Conservation (phyloP, 768 basidiomycete species). For the Lactarius vividus region DNA sequence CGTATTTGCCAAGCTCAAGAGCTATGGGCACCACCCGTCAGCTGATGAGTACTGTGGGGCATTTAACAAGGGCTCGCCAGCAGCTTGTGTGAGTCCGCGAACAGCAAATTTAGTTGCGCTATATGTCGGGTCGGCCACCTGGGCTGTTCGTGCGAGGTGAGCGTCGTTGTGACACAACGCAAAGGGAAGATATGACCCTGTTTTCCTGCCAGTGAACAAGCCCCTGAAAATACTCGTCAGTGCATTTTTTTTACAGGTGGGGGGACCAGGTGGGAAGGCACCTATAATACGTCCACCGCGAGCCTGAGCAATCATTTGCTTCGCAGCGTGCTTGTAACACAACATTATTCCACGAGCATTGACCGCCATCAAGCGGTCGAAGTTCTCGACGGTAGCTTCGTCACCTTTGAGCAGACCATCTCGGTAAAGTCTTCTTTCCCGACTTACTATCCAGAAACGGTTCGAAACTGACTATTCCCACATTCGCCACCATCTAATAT, state of each 20-base stretch:
- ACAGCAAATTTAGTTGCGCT: conserved; percentile 30
- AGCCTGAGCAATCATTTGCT: conserved; percentile 31
- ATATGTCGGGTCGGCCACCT: conserved; percentile 10
- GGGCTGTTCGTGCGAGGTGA: neutral
- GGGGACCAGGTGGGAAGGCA: neutral
- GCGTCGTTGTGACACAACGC: neutral
- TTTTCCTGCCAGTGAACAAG: conserved; percentile 20
- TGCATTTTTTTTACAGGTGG: neutral
- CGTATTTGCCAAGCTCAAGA: conserved; percentile 22
- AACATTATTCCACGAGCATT: conserved; percentile 26
- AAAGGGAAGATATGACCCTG: conserved; percentile 8
- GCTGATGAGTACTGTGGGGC: too few species aligned
- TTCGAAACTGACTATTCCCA: conserved; percentile 2
- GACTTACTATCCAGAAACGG: conserved; percentile 8
- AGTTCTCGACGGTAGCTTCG: conserved; percentile 14
- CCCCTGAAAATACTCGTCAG: conserved; percentile 8
- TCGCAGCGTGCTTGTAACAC: conserved; percentile 31
- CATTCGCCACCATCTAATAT: conserved; percentile 27
- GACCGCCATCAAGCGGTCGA: conserved; percentile 13
- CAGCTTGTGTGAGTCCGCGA: conserved; percentile 28
- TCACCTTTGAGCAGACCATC: neutral
- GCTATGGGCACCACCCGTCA: conserved; percentile 16
- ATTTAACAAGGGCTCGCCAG: conserved; percentile 7
- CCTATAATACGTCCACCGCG: conserved; percentile 22
- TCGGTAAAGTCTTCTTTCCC: too few species aligned